A percentile compares a stretch with the other conserved stretches of the same genome.
Conservation (phyloP, 176 grass and related monocot genomes). For the Rhynchospora breviuscula region DNA sequence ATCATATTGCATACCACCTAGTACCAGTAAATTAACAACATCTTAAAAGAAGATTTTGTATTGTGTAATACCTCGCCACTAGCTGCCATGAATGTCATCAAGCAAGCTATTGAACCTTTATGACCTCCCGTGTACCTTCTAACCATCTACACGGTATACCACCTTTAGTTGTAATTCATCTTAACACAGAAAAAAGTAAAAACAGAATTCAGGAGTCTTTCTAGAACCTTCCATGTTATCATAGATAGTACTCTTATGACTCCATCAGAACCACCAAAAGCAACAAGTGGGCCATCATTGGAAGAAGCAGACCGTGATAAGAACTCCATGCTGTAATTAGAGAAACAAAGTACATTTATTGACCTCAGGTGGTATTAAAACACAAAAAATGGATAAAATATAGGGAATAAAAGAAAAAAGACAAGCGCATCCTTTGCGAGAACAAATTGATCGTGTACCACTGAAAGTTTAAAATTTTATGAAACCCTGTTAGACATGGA, state of each 20-base stretch:
- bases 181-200: constrained; percentile 21
- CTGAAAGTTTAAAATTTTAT: not conserved
- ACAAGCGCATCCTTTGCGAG: not conserved
- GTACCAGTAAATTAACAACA: constrained; percentile 17
- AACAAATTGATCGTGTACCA: not conserved
- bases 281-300: constrained; percentile 93
- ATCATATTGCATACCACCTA: constrained; percentile 3
- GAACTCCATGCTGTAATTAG: constrained; percentile 85
- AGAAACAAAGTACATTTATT: not conserved
- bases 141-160: constrained; percentile 61
- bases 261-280: constrained; percentile 90
- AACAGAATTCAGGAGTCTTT: constrained; percentile 19
- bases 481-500: not conserved
- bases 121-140: constrained; percentile 98
- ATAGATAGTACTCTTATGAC: constrained; percentile 99
- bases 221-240: constrained; percentile 96
- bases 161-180: constrained; percentile 11
- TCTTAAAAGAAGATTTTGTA: not conserved
- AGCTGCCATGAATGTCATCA: constrained; percentile 91
- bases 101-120: constrained; percentile 90
- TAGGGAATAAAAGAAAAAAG: not conserved
- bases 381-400: not conserved
- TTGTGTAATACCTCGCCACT: constrained; percentile 65
- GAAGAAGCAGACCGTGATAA: constrained; percentile 70
- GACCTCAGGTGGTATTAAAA: not conserved